Evolutionary conservation across 2,329 filamentous ascomycete genomes (phyloP).

Genomic region (Xylaria sp.): DNA sequence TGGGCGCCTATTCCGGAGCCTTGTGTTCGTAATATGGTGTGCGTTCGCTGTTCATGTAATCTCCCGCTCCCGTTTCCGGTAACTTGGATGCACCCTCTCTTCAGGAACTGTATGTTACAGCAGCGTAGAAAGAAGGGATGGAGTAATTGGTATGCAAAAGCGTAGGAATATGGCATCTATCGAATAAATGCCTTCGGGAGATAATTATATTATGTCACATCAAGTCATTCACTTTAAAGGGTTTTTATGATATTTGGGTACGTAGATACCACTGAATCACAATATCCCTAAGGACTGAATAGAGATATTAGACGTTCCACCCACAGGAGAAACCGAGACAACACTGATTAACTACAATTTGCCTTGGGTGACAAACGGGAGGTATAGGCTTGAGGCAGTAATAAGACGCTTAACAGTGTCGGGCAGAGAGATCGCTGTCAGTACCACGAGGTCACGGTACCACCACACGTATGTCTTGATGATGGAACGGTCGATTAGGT

Average conservation of each 20-base stretch:
- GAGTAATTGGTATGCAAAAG: too few relatives aligned
- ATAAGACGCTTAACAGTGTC: neutral
- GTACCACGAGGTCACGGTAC: neutral
- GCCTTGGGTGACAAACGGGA: neutral
- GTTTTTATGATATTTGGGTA: neutral
- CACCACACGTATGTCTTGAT: conserved; percentile 12
- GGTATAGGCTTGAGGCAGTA: neutral
- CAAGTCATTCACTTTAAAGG: neutral
- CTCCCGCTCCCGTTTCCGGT: conserved; percentile 13
- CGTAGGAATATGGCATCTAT: too few relatives aligned
- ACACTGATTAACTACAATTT: neutral
- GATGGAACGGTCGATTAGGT: conserved; percentile 6
- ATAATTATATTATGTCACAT: neutral
- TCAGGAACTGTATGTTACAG: neutral
- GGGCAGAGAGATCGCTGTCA: neutral
- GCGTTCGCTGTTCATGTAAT: conserved; percentile 11
- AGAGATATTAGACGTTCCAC: neutral
- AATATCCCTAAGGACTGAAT: neutral
- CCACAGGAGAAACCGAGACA: conserved; percentile 6
- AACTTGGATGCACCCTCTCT: neutral
- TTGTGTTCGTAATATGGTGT: neutral
- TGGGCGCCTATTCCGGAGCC: neutral
- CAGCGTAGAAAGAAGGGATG: too few relatives aligned
- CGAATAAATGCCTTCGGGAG: neutral
- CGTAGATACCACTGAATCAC: neutral